These are phyloP conservation scores for Coemansia sp. DNA, from an alignment of 192 early-diverging fungal species.

Conservation along the genomic window DNA sequence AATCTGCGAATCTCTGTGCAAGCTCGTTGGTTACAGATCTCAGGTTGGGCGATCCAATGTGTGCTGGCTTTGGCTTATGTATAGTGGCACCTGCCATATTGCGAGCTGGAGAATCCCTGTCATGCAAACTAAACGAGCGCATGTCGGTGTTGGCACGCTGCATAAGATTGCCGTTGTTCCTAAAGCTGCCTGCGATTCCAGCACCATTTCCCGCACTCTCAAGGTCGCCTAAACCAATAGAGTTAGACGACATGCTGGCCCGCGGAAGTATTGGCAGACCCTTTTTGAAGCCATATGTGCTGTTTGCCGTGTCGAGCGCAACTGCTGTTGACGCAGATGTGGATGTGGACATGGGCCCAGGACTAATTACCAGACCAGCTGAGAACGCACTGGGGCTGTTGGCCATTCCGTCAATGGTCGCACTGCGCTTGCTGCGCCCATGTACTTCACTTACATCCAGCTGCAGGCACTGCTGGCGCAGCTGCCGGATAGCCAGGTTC, in stretches of 20 bases:
- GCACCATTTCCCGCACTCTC: not conserved
- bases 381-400: not conserved
- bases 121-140: conserved; percentile 22
- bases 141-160: conserved; percentile 45
- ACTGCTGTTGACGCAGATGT: not conserved
- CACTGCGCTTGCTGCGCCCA: conserved; percentile 12
- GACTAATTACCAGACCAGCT: conserved; percentile 2
- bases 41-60: not conserved
- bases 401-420: conserved; percentile 8
- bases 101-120: conserved; percentile 8
- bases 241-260: conserved; percentile 28
- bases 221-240: conserved; percentile 20
- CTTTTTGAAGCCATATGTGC: conserved; percentile 11
- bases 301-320: conserved; percentile 9
- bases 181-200: conserved; percentile 5
- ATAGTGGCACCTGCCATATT: conserved; percentile 8
- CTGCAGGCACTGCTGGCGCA: conserved; percentile 62
- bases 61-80: conserved; percentile 23
- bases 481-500: conserved; percentile 69
- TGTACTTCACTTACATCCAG: conserved; percentile 26
- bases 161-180: conserved; percentile 19
- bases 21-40: not conserved
- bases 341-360: conserved; percentile 25
- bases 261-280: conserved; percentile 35
- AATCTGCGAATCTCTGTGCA: not conserved